phyloP scores from a whole-genome alignment of 257 asterid genomes.

The Anisodus acutangulus region DNA sequence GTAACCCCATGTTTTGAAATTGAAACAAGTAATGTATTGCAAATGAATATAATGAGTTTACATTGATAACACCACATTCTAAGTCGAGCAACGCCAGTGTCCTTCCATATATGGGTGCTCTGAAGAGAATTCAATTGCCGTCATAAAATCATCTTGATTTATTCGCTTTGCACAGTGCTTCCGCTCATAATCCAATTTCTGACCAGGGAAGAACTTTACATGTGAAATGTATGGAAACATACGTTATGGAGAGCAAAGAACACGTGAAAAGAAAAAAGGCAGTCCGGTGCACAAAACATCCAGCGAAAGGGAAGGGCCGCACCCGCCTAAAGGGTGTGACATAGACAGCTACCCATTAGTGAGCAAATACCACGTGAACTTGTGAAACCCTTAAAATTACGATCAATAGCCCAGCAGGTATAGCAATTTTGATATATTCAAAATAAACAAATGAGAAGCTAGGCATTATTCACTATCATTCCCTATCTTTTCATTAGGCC shows the following conservation, averaged over 20 bases:
- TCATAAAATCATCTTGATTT: constrained; percentile 53
- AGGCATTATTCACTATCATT: not conserved
- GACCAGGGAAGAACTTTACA: constrained; percentile 79
- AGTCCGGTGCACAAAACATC: too few relatives aligned
- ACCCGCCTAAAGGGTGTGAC: too few relatives aligned
- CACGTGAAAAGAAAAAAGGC: too few relatives aligned
- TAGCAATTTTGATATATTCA: too few relatives aligned
- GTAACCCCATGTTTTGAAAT: constrained; percentile 2
- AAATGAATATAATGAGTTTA: constrained; percentile 35
- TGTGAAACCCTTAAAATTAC: not conserved
- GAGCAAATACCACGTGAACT: not conserved
- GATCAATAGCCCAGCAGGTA: not conserved
- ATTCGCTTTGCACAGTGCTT: constrained; percentile 63
- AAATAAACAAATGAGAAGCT: not conserved
- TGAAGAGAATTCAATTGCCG: constrained; percentile 78
- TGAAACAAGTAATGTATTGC: constrained; percentile 9
- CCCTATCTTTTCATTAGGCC: not conserved
- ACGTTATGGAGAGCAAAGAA: not conserved
- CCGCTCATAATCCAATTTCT: constrained; percentile 78
- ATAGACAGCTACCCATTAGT: too few relatives aligned
- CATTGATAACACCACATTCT: constrained; percentile 66
- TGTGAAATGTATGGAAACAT: constrained; percentile 34
- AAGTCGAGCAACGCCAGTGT: constrained; percentile 75
- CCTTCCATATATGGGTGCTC: constrained; percentile 74
- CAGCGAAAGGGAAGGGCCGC: too few relatives aligned